phyloP scores from a whole-genome alignment of 2,329 filamentous ascomycete genomes.

The Alternaria rosae region DNA sequence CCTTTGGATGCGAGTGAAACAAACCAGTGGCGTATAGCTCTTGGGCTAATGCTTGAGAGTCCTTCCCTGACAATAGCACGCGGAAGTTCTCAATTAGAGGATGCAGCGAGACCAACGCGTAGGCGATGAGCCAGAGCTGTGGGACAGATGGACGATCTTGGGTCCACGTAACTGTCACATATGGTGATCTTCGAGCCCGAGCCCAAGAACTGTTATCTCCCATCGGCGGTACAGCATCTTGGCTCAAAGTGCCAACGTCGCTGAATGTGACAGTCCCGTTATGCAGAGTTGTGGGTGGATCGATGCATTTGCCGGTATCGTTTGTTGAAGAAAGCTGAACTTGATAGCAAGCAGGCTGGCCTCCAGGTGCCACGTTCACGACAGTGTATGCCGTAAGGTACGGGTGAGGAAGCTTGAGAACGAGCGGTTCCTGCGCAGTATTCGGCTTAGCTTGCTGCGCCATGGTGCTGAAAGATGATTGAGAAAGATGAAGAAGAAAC shows the following conservation, averaged over 20 bases:
- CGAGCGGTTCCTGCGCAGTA: slow-evolving; percentile 27
- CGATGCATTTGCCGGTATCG: slow-evolving; percentile 25
- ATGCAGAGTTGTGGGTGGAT: slow-evolving; percentile 38
- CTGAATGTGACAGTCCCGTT: slow-evolving; percentile 39
- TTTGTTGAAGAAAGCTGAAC: slow-evolving; percentile 29
- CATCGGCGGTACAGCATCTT: slow-evolving; percentile 33
- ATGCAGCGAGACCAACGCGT: slow-evolving; percentile 55
- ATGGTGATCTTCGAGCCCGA: slow-evolving; percentile 54
- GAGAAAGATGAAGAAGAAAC: neutral
- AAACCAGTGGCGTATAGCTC: slow-evolving; percentile 55
- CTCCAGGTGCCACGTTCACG: slow-evolving; percentile 30
- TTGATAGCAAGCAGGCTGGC: slow-evolving; percentile 29
- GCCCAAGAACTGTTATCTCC: slow-evolving; percentile 54
- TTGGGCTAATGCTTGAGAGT: slow-evolving; percentile 46
- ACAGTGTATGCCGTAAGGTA: slow-evolving; percentile 48
- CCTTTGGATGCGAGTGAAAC: slow-evolving; percentile 52
- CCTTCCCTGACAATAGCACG: slow-evolving; percentile 50
- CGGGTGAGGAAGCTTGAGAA: slow-evolving; percentile 48
- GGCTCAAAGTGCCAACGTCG: slow-evolving; percentile 35
- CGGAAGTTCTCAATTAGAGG: slow-evolving; percentile 57
- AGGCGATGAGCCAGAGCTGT: slow-evolving; percentile 58
- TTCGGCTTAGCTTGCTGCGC: slow-evolving; percentile 25
- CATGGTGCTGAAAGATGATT: slow-evolving; percentile 18
- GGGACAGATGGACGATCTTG: slow-evolving; percentile 51
- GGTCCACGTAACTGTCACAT: slow-evolving; percentile 54